These are phyloP conservation scores for Colletotrichum chrysophilum DNA, from an alignment of 2,329 filamentous ascomycete genomes.

Conservation along the genomic window DNA sequence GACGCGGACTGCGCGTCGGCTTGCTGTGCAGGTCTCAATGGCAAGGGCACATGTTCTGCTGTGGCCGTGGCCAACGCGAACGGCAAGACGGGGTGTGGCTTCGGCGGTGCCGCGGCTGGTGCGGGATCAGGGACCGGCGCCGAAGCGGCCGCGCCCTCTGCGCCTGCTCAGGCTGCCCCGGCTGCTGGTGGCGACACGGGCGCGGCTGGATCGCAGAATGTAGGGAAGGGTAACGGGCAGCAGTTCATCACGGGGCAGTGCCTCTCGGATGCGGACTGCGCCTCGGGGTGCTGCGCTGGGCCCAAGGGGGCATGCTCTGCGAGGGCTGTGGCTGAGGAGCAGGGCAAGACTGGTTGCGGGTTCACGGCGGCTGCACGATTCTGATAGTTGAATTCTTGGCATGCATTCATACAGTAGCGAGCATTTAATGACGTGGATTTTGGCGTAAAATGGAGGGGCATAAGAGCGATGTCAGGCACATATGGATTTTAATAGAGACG, in stretches of 20 bases:
- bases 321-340: slow-evolving; percentile 1
- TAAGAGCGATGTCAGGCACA: not conserved
- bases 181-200: not conserved
- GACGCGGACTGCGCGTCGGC: slow-evolving; percentile 35
- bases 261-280: slow-evolving; percentile 29
- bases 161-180: not conserved
- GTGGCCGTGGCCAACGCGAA: slow-evolving; percentile 32
- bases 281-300: slow-evolving; percentile 34
- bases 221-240: slow-evolving; percentile 26
- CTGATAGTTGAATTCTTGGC: not conserved
- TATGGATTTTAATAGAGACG: not conserved
- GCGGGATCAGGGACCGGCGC: not conserved
- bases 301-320: slow-evolving; percentile 14
- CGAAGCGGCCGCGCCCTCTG: not conserved
- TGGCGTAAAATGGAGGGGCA: not conserved
- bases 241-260: slow-evolving; percentile 34
- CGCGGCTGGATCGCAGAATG: slow-evolving; percentile 24
- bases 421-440: not conserved
- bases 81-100: slow-evolving; percentile 28
- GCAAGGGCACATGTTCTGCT: slow-evolving; percentile 39
- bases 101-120: not conserved
- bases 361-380: not conserved
- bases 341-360: slow-evolving; percentile 8
- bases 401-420: not conserved
- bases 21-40: slow-evolving; percentile 36